Evolutionary conservation across 1,139 yeast genomes (phyloP).

Genomic region (Zygosaccharomyces pseudobailii): DNA sequence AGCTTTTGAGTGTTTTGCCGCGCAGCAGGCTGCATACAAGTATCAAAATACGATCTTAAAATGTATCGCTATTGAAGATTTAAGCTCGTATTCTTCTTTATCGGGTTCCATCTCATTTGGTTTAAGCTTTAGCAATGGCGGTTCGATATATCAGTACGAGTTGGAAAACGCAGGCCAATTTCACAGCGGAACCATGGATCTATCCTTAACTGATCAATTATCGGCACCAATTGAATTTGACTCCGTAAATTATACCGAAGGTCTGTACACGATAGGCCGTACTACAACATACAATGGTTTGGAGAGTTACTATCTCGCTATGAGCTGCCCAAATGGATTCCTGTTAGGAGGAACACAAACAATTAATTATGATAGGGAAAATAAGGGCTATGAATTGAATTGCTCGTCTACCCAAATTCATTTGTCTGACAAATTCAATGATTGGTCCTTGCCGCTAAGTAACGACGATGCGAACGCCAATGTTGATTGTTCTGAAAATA

Average conservation of each 20-base stretch:
- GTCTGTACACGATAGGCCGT: constrained; percentile 26
- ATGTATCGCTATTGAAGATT: constrained; percentile 27
- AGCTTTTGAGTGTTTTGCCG: constrained; percentile 31
- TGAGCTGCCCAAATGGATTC: constrained; percentile 32
- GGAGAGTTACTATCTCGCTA: constrained; percentile 33
- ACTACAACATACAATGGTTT: constrained; percentile 31
- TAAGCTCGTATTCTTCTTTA: constrained; percentile 20
- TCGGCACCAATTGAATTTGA: constrained; percentile 28
- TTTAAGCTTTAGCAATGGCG: constrained; percentile 35
- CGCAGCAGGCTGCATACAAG: constrained; percentile 35
- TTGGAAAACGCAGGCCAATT: constrained; percentile 29
- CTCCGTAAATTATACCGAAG: constrained; percentile 17
- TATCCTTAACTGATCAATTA: constrained; percentile 21
- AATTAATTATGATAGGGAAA: constrained; percentile 23
- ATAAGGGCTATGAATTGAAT: constrained; percentile 23
- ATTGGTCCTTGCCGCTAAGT: constrained; percentile 31
- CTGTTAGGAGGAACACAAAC: constrained; percentile 27
- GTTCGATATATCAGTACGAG: constrained; percentile 29
- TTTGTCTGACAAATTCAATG: constrained; percentile 30
- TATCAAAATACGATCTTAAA: constrained; percentile 26
- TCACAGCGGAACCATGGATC: constrained; percentile 23
- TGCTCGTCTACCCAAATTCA: constrained; percentile 30
- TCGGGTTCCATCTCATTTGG: constrained; percentile 31
- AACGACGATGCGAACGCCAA: constrained; percentile 16
- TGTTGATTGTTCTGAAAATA: constrained; percentile 22